A percentile compares a stretch with the other conserved stretches of the same genome.
phyloP scores from a whole-genome alignment of 352 stramenopile genomes.

The Phytophthora rubi region DNA sequence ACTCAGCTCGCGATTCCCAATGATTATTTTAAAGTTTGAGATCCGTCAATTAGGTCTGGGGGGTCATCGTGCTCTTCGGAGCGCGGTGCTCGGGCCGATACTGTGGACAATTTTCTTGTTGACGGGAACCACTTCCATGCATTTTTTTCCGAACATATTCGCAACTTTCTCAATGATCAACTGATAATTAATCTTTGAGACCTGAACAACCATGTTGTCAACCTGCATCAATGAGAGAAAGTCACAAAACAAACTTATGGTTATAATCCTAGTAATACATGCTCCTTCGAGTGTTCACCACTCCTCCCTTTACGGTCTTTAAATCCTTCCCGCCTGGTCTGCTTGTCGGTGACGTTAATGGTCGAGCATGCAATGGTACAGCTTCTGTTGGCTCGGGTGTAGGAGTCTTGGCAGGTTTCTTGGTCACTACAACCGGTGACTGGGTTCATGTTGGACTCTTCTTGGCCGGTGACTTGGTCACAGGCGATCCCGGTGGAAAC shows the following conservation, averaged over 20 bases:
- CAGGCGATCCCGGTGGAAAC: conserved; percentile 31
- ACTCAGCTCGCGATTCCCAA: conserved; percentile 35
- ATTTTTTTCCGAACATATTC: neutral
- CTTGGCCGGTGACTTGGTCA: conserved; percentile 17
- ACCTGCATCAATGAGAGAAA: conserved; percentile 74
- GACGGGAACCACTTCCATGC: conserved; percentile 44
- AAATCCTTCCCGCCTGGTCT: neutral
- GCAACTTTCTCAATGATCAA: conserved; percentile 73
- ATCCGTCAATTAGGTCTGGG: conserved; percentile 68
- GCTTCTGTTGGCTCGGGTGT: neutral
- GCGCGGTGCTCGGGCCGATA: conserved; percentile 44
- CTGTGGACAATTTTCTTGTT: conserved; percentile 80
- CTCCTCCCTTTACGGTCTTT: neutral
- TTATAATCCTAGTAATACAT: conserved; percentile 19
- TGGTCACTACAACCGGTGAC: neutral
- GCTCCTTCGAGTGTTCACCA: conserved; percentile 13
- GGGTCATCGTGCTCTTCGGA: conserved; percentile 34
- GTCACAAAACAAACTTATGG: neutral
- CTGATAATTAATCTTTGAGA: conserved; percentile 90
- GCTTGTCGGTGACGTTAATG: conserved; percentile 18
- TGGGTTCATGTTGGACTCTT: conserved; percentile 2
- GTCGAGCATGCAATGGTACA: conserved; percentile 1
- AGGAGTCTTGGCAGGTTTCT: conserved; percentile 5
- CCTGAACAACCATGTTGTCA: conserved; percentile 74
- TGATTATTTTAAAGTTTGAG: conserved; percentile 90